These are phyloP conservation scores for Ceratocystis colombiana DNA, from an alignment of 2,329 filamentous ascomycete genomes.

Conservation along the genomic window DNA sequence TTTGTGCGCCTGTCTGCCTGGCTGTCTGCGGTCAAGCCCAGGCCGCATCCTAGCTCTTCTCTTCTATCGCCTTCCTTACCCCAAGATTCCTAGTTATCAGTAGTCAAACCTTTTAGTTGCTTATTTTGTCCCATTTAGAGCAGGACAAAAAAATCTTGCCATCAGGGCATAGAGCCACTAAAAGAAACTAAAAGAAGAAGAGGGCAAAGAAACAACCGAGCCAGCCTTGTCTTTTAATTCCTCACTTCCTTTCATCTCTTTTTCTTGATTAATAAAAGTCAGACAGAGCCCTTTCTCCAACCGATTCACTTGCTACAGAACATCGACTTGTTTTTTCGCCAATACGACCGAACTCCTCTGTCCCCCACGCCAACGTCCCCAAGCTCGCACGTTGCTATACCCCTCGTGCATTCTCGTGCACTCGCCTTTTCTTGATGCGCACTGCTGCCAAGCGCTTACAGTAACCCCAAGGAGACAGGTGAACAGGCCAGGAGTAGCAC, in stretches of 20 bases:
- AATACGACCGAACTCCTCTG: conserved; percentile 5
- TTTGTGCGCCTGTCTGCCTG: not conserved
- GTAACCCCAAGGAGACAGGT: conserved; percentile 21
- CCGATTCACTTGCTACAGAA: not conserved
- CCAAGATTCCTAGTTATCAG: not conserved
- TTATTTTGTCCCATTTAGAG: not conserved
- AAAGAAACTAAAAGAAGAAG: not conserved
- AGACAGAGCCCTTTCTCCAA: not conserved
- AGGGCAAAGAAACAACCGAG: not conserved
- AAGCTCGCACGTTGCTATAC: not conserved
- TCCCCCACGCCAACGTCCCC: not conserved
- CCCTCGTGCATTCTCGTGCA: conserved; percentile 13
- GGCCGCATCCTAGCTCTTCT: not conserved
- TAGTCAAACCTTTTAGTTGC: not conserved
- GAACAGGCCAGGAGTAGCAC: not conserved
- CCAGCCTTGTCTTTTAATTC: not conserved
- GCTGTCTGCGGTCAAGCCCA: not conserved
- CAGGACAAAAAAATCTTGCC: not conserved
- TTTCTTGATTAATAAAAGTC: not conserved
- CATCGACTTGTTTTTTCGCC: not conserved
- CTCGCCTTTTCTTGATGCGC: conserved; percentile 11
- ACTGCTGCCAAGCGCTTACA: conserved; percentile 25
- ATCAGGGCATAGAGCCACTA: conserved; percentile 9
- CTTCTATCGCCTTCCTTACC: not conserved
- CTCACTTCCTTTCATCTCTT: not conserved